Evolutionary conservation across 441 rosid species (phyloP).

Genomic region (Adansonia grandidieri): DNA sequence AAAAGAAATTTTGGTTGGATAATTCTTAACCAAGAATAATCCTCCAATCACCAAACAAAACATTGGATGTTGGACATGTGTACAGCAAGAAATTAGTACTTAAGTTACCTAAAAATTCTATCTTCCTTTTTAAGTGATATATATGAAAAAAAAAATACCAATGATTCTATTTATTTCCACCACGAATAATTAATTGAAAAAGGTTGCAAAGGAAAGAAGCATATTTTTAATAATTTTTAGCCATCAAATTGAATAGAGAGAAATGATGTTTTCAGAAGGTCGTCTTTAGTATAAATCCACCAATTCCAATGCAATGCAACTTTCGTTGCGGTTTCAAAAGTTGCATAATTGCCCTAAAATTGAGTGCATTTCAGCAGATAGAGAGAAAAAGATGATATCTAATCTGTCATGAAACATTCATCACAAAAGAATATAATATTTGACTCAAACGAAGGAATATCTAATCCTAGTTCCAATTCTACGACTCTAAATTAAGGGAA

Average conservation of each 20-base stretch:
- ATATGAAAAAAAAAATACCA: background rate
- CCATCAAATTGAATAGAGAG: conserved; percentile 24
- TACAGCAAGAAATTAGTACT: conserved; percentile 21
- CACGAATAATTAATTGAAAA: background rate
- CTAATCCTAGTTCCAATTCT: conserved; percentile 14
- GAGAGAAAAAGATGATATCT: conserved; percentile 44
- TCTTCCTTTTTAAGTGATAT: conserved; percentile 2
- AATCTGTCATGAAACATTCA: conserved; percentile 46
- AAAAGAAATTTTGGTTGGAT: background rate
- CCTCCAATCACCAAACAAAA: background rate
- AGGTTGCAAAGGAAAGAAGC: background rate
- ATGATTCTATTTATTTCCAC: background rate
- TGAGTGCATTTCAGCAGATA: conserved; percentile 44
- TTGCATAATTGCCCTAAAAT: conserved; percentile 50
- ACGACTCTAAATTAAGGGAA: background rate
- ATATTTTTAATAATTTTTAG: background rate
- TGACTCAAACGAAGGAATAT: conserved; percentile 66
- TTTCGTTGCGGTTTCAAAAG: conserved; percentile 61
- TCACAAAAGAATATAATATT: conserved; percentile 55
- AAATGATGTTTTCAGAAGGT: conserved; percentile 37
- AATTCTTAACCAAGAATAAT: background rate
- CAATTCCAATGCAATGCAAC: conserved; percentile 39
- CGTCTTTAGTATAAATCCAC: conserved; percentile 43
- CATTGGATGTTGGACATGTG: conserved; percentile 30
- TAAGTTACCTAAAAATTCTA: conserved; percentile 25